Conservation (phyloP, 2,329 filamentous ascomycete species). For the Aspergillus pseudoglaucus region DNA sequence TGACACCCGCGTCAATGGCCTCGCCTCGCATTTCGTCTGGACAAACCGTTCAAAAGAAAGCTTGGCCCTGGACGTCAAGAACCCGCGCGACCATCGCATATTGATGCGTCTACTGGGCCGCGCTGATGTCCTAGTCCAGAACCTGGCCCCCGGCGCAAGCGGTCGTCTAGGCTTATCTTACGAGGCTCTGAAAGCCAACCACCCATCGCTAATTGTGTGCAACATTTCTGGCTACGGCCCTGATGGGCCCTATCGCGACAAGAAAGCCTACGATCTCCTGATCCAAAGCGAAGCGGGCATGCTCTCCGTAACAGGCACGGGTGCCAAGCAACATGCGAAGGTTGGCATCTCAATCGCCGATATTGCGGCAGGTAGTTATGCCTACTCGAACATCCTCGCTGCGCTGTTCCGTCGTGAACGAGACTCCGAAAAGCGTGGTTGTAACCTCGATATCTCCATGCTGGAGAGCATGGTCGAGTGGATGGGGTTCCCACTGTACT, state of each 20-base stretch:
- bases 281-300: constrained; percentile 51
- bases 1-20: constrained; percentile 45
- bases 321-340: constrained; percentile 39
- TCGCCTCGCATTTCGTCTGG: constrained; percentile 53
- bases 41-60: constrained; percentile 51
- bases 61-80: constrained; percentile 46
- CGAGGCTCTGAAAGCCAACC: constrained; percentile 34
- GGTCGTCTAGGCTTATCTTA: constrained; percentile 45
- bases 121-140: constrained; percentile 50
- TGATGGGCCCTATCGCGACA: constrained; percentile 47
- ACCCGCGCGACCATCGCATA: constrained; percentile 35
- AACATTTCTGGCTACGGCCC: constrained; percentile 50
- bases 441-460: constrained; percentile 52
- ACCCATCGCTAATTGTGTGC: constrained; percentile 47
- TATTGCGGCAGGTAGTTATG: constrained; percentile 49
- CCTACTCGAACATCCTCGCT: constrained; percentile 47
- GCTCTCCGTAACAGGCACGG: constrained; percentile 46
- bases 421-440: constrained; percentile 43
- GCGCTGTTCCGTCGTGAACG: constrained; percentile 42
- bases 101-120: constrained; percentile 40
- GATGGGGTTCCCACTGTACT: constrained; percentile 54
- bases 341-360: constrained; percentile 52
- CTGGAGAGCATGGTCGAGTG: constrained; percentile 54
- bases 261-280: constrained; percentile 52
- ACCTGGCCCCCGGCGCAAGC: constrained; percentile 47